A percentile compares a stretch with the other conserved stretches of the same genome.
Conservation (phyloP, 768 basidiomycete species). For the Naganishia friedmannii region DNA sequence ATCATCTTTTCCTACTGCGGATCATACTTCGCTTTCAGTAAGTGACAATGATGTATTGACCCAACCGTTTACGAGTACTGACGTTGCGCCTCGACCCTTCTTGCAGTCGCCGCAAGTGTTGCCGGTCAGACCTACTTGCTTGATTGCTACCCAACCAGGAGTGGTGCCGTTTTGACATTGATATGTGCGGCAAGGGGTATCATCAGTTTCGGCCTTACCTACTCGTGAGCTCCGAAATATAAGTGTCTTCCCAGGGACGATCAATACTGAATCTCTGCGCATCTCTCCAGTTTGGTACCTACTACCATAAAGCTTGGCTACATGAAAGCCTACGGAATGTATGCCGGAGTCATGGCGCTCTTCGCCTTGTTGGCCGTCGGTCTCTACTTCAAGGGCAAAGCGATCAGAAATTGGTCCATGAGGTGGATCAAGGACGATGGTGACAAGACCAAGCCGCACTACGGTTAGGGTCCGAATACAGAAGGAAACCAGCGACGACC, state of each 20-base stretch:
- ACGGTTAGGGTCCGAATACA: neutral
- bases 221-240: neutral
- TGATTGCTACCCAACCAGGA: constrained; percentile 6
- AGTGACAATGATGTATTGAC: neutral
- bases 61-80: neutral
- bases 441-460: constrained; percentile 22
- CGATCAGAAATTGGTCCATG: constrained; percentile 10
- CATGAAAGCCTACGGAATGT: constrained; percentile 21
- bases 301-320: constrained; percentile 14
- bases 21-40: constrained; percentile 14
- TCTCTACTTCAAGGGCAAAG: constrained; percentile 21
- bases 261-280: neutral
- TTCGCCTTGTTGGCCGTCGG: constrained; percentile 7
- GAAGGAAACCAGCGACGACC: neutral
- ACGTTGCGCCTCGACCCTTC: neutral
- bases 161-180: constrained; percentile 4
- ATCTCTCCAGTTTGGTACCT: neutral
- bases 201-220: constrained; percentile 11
- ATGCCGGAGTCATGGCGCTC: constrained; percentile 14
- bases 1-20: constrained; percentile 12
- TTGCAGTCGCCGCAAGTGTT: constrained; percentile 7
- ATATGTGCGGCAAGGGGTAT: constrained; percentile 5
- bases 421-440: constrained; percentile 14
- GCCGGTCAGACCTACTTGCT: constrained; percentile 13
- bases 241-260: neutral